Evolutionary conservation across 1,284 basidiomycete genomes (phyloP).

Genomic region (Kalmanozyma brasiliensis): DNA sequence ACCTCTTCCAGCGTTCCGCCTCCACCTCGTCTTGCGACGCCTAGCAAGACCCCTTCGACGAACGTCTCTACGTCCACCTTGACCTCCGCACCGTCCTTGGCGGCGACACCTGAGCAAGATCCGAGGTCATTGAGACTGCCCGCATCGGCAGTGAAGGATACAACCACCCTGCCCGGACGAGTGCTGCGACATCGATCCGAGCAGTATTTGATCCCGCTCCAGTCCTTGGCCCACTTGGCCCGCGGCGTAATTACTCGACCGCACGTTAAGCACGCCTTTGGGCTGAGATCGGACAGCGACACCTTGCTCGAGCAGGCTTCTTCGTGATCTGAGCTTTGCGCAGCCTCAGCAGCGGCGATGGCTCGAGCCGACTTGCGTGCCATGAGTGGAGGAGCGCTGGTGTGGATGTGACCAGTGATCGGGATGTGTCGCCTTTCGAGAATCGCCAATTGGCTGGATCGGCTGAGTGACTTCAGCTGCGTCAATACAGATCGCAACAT

Average conservation of each 20-base stretch:
- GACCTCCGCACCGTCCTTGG: background rate
- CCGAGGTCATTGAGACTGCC: background rate
- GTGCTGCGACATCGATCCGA: slow-evolving; percentile 40
- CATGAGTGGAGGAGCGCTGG: background rate
- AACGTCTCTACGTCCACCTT: slow-evolving; percentile 24
- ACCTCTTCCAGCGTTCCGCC: slow-evolving; percentile 19
- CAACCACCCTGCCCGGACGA: slow-evolving; percentile 18
- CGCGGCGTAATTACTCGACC: slow-evolving; percentile 57
- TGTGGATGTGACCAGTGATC: too few species aligned
- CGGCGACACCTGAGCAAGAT: background rate
- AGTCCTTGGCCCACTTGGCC: slow-evolving; percentile 54
- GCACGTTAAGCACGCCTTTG: slow-evolving; percentile 53
- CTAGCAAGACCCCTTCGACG: slow-evolving; percentile 16
- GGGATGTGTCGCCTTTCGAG: too few species aligned
- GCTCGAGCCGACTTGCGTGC: slow-evolving; percentile 32
- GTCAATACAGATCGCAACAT: too few species aligned
- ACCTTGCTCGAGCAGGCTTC: slow-evolving; percentile 1
- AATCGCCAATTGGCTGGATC: too few species aligned
- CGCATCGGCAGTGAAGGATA: background rate
- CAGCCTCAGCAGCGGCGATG: slow-evolving; percentile 23
- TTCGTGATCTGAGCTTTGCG: background rate
- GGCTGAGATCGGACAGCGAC: slow-evolving; percentile 6
- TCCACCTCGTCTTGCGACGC: background rate
- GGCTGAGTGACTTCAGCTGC: too few species aligned
- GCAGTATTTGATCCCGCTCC: slow-evolving; percentile 51